Evolutionary conservation across 2,329 filamentous ascomycete species (phyloP).

Genomic region (Penicillium freii): DNA sequence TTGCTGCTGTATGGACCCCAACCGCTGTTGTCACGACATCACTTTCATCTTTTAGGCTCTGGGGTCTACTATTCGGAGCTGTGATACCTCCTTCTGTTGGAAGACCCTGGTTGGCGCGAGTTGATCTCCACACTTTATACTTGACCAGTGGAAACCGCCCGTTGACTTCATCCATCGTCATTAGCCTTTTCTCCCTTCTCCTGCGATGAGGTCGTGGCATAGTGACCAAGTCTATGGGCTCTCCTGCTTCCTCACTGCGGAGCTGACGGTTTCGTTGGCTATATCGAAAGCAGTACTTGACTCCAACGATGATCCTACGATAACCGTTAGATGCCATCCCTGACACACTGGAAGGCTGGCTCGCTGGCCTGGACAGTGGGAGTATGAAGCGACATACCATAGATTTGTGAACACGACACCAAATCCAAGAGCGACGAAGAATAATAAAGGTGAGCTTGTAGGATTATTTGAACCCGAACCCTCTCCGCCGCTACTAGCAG

Average conservation of each 20-base stretch:
- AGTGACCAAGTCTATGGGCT: constrained; percentile 81
- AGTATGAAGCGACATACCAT: constrained; percentile 64
- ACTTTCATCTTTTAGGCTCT: constrained; percentile 68
- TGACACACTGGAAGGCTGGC: neutral
- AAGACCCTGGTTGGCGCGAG: constrained; percentile 77
- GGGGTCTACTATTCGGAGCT: constrained; percentile 66
- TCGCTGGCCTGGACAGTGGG: neutral
- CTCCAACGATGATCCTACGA: constrained; percentile 93
- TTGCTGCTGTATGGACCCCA: constrained; percentile 22
- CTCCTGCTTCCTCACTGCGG: constrained; percentile 73
- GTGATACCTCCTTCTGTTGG: constrained; percentile 82
- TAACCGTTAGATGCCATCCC: constrained; percentile 9
- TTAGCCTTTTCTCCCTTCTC: constrained; percentile 93
- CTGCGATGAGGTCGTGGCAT: constrained; percentile 84
- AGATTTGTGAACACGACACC: constrained; percentile 98
- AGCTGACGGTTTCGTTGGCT: constrained; percentile 87
- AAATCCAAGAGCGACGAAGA: constrained; percentile 94
- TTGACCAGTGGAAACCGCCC: constrained; percentile 93
- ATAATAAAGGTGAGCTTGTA: constrained; percentile 73
- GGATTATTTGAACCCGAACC: constrained; percentile 44
- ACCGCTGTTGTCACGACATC: constrained; percentile 31
- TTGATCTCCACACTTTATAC: constrained; percentile 92
- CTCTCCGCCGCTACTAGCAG: constrained; percentile 30
- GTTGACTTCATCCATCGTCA: constrained; percentile 99
- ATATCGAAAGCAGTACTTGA: constrained; percentile 99